Percentiles rank a stretch among this genome's conserved stretches.
These are phyloP conservation scores for Iris macrosiphon DNA, from an alignment of 106 monocot species.

Conservation along the genomic window DNA sequence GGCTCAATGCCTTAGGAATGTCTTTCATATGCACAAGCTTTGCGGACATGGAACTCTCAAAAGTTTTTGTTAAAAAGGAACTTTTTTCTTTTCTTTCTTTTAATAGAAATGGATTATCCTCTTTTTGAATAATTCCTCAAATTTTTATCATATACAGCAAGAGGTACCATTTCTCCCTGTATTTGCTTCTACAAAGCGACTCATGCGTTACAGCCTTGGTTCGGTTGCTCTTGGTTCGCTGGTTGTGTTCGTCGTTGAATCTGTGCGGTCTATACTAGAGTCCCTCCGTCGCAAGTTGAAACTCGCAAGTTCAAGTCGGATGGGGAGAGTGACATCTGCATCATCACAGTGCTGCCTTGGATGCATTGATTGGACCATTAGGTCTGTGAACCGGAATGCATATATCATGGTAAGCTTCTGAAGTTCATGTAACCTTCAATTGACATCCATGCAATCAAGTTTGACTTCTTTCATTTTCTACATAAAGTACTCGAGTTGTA, in stretches of 20 bases:
- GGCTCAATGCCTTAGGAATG: too few species aligned
- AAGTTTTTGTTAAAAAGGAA: not conserved
- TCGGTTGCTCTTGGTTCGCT: conserved; percentile 77
- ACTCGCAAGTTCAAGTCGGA: conserved; percentile 26
- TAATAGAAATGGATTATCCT: too few species aligned
- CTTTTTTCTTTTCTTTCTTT: too few species aligned
- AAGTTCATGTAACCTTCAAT: not conserved
- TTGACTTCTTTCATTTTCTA: not conserved
- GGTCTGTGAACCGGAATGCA: conserved; percentile 66
- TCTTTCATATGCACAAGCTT: too few species aligned
- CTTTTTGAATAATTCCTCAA: too few species aligned
- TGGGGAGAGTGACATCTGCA: conserved; percentile 41
- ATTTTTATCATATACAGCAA: conserved; percentile 30
- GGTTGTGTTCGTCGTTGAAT: conserved; percentile 56
- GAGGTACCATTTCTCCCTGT: conserved; percentile 79
- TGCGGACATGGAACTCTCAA: too few species aligned
- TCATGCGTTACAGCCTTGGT: conserved; percentile 67
- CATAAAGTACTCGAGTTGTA: not conserved
- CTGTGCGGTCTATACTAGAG: conserved; percentile 60
- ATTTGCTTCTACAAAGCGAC: conserved; percentile 57
- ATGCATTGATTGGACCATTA: conserved; percentile 72
- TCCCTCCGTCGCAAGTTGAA: conserved; percentile 52
- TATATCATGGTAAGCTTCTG: conserved; percentile 67
- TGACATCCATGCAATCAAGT: not conserved
- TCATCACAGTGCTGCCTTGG: conserved; percentile 69